Evolutionary conservation across 192 early-diverging fungal species (phyloP).

Genomic region (Entomortierella parvispora): DNA sequence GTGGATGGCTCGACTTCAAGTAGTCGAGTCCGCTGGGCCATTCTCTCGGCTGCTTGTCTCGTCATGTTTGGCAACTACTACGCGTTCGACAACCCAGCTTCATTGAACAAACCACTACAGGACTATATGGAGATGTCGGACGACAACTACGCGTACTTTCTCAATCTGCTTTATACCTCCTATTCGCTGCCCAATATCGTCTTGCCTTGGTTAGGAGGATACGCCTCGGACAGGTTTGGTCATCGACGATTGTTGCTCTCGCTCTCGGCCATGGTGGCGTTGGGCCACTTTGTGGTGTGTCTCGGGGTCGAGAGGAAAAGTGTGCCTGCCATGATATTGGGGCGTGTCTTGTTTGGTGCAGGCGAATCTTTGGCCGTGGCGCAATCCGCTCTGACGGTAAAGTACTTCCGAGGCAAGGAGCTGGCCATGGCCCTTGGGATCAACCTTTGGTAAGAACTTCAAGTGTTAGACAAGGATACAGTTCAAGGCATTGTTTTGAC

Average conservation of each 20-base stretch:
- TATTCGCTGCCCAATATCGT: slow-evolving; percentile 77
- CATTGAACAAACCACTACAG: slow-evolving; percentile 65
- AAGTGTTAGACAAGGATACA: no score
- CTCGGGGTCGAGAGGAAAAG: slow-evolving; percentile 54
- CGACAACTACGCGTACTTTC: slow-evolving; percentile 61
- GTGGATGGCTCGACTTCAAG: neutral
- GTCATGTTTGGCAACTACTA: slow-evolving; percentile 69
- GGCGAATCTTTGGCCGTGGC: slow-evolving; percentile 68
- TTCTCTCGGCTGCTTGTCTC: slow-evolving; percentile 46
- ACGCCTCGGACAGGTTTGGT: slow-evolving; percentile 62
- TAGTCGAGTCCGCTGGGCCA: slow-evolving; percentile 38
- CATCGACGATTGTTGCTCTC: slow-evolving; percentile 53
- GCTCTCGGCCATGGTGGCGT: slow-evolving; percentile 54
- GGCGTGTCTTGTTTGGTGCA: slow-evolving; percentile 70
- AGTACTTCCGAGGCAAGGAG: slow-evolving; percentile 67
- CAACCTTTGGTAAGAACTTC: slow-evolving; percentile 56
- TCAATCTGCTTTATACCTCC: slow-evolving; percentile 68
- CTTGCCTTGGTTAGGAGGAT: slow-evolving; percentile 68
- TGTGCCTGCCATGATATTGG: slow-evolving; percentile 63
- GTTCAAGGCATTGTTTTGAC: no score
- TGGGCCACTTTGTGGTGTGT: slow-evolving; percentile 67
- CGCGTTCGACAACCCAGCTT: slow-evolving; percentile 65
- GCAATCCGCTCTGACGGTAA: slow-evolving; percentile 52
- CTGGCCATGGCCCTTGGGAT: slow-evolving; percentile 66
- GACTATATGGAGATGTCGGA: slow-evolving; percentile 54